These are phyloP conservation scores for Phytophthora megakarya DNA, from an alignment of 352 stramenopile genomes.

Conservation along the genomic window DNA sequence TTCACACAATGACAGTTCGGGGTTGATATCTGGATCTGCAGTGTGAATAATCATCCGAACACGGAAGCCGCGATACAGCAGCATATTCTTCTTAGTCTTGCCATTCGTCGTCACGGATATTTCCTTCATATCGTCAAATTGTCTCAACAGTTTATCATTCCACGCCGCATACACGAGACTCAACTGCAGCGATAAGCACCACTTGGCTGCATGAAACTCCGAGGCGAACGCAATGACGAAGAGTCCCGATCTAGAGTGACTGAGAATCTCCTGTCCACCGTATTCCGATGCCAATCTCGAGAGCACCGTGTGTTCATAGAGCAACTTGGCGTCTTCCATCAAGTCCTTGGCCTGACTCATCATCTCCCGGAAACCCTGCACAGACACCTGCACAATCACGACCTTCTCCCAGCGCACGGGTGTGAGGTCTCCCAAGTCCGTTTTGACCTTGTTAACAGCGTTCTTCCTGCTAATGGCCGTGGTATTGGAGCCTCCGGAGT, in stretches of 20 bases:
- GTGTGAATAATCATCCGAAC: constrained; percentile 89
- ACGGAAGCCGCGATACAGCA: constrained; percentile 84
- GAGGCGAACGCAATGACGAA: constrained; percentile 87
- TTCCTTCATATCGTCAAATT: constrained; percentile 85
- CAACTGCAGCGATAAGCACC: constrained; percentile 85
- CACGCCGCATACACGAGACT: constrained; percentile 86
- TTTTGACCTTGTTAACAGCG: constrained; percentile 75
- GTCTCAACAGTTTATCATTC: constrained; percentile 88
- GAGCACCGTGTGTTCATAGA: constrained; percentile 88
- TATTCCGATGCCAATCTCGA: constrained; percentile 86
- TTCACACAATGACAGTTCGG: constrained; percentile 69
- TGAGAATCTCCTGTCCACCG: constrained; percentile 79
- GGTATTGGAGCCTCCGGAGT: constrained; percentile 28
- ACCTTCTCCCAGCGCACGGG: constrained; percentile 83
- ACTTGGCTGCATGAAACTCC: constrained; percentile 88
- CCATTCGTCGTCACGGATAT: constrained; percentile 56
- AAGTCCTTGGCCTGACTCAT: constrained; percentile 75
- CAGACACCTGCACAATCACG: constrained; percentile 85
- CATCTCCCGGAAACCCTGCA: constrained; percentile 84
- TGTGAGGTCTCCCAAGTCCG: constrained; percentile 72
- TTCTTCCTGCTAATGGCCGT: constrained; percentile 51
- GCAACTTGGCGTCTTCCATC: constrained; percentile 85
- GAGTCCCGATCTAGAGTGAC: constrained; percentile 71
- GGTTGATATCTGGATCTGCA: constrained; percentile 51
- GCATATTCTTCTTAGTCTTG: constrained; percentile 75